Evolutionary conservation across 192 early-diverging fungal species (phyloP), one percentile per base, ranked within the genome.

Genomic region (Entrophospora sp.): DNA sequence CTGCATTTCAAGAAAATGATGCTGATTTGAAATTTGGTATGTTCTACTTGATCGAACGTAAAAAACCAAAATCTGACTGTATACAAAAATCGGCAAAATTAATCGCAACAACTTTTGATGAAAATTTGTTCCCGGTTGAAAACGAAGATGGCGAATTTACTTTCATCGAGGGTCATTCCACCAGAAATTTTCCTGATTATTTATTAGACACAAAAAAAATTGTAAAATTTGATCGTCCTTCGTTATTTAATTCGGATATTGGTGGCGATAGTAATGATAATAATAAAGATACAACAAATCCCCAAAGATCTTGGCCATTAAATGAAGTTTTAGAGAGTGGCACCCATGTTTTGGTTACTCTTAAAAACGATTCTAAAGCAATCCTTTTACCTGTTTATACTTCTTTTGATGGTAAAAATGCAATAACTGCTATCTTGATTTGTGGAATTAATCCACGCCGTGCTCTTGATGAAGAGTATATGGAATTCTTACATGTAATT

Each of bases 401-500:
- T 14, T 51, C 48, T 24, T 60, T 42, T 52, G 14, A 18, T 13
- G 62, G 62, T 30, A 35, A 64, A 49, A 51, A 3, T 18, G 7
- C 35, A 0, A 22, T 52, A 37, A 64, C 31, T 6, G 45, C 46
- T 3, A 36, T 64, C 9, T 20, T 64, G 34, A 38, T 64, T 4
- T 64, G 62, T 32, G 62, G 62, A 8, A 35, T 64, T 37, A 49
- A 52, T 51, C 1, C 12, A 36, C 28, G 7, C 10, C 16, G 44
- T 35, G 46, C 45, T 16, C 32, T 64, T 37, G 62, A 64, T 38
- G 13, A 12, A 14, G 62, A 64, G 9, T 64, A 64, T 10, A 22
- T 27, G 27, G 71, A 73, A 40, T 76, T 76, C 24, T 45, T 73
- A 36, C 65, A 61, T 1, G 66, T 76, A 43, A 34, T 40, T 60